Conservation (phyloP, 2,329 filamentous ascomycete species). For the Fusarium agapanthi region DNA sequence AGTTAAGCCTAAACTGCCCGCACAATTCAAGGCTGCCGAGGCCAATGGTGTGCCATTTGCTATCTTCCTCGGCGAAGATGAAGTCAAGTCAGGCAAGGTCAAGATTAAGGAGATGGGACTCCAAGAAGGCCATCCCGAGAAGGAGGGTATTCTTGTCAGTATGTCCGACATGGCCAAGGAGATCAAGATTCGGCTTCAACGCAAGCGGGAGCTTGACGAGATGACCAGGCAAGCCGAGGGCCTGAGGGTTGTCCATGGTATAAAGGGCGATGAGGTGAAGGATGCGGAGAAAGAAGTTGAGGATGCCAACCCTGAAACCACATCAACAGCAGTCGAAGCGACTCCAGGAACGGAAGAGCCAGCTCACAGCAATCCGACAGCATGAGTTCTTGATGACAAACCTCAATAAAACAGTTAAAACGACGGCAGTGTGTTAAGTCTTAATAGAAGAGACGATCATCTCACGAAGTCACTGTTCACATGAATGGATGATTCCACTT, state of each 20-base stretch:
- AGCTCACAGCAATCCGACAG: conserved; percentile 15
- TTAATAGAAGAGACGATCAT: conserved; percentile 16
- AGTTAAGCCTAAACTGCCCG: conserved; percentile 85
- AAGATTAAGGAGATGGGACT: conserved; percentile 84
- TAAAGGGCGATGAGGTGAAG: conserved; percentile 47
- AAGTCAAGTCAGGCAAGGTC: conserved; percentile 82
- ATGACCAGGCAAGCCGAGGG: conserved; percentile 55
- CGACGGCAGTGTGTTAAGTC: conserved; percentile 23
- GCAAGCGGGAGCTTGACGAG: conserved; percentile 55
- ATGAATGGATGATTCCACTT: neutral
- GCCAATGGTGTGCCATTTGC: conserved; percentile 81
- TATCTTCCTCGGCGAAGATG: conserved; percentile 90
- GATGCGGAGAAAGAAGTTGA: conserved; percentile 25
- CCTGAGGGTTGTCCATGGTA: conserved; percentile 57
- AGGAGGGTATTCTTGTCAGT: conserved; percentile 82
- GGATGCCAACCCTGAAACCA: conserved; percentile 18
- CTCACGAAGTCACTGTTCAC: conserved; percentile 1
- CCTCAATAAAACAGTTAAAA: conserved; percentile 27
- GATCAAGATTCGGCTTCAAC: conserved; percentile 59
- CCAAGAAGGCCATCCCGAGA: conserved; percentile 84
- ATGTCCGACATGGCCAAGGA: conserved; percentile 70
- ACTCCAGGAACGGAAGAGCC: conserved; percentile 15
- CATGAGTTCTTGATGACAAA: conserved; percentile 17
- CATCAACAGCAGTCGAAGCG: conserved; percentile 18
- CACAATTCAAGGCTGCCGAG: conserved; percentile 93